These are phyloP conservation scores for Jamesozyma hellenica DNA, from an alignment of 805 yeast species.

Conservation along the genomic window DNA sequence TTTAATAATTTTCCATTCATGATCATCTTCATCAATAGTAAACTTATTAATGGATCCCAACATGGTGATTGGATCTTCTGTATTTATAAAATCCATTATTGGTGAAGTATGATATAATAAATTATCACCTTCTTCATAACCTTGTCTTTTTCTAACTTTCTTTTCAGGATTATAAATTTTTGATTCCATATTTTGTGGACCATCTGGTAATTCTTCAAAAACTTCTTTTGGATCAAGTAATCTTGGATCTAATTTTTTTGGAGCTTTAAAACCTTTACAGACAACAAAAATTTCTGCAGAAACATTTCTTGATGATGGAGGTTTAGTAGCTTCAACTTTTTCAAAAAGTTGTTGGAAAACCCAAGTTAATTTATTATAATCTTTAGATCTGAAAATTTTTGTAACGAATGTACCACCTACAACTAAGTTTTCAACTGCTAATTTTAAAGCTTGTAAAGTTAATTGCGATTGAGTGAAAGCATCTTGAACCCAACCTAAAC, in stretches of 20 bases:
- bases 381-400: constrained; percentile 96
- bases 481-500: constrained; percentile 99
- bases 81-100: constrained; percentile 68
- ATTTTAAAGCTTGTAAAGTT: constrained; percentile 82
- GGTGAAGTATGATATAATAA: constrained; percentile 59
- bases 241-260: constrained; percentile 88
- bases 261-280: constrained; percentile 92
- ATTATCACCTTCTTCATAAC: constrained; percentile 93
- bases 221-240: constrained; percentile 86
- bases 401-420: constrained; percentile 95
- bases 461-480: constrained; percentile 97
- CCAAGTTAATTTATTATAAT: constrained; percentile 95
- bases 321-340: constrained; percentile 96
- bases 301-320: constrained; percentile 97
- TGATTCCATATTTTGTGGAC: constrained; percentile 73
- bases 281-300: constrained; percentile 98
- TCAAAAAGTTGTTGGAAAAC: constrained; percentile 92
- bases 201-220: constrained; percentile 79
- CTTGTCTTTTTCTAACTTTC: constrained; percentile 82
- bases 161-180: constrained; percentile 91
- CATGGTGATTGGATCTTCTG: constrained; percentile 73
- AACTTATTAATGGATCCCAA: constrained; percentile 67
- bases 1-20: constrained; percentile 61
- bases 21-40: constrained; percentile 45
- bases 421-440: constrained; percentile 85